Evolutionary conservation across 2,329 filamentous ascomycete genomes (phyloP).

Genomic region (Elsinoe perseae): DNA sequence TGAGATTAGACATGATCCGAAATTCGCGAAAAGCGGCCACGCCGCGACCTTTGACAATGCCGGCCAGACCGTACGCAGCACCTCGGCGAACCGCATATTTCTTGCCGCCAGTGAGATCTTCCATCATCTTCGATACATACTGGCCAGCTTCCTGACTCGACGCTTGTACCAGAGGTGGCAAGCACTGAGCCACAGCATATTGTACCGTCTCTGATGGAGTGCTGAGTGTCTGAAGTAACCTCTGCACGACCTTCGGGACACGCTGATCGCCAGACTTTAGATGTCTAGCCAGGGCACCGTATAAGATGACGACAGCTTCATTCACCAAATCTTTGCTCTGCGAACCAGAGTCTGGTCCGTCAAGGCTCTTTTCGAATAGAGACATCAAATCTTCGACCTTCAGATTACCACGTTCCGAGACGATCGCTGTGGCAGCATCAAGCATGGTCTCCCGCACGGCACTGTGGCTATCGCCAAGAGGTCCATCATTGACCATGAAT

Average conservation of each 20-base stretch:
- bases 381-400: slow-evolving; percentile 87
- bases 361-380: slow-evolving; percentile 81
- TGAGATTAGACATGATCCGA: slow-evolving; percentile 74
- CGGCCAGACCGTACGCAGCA: slow-evolving; percentile 88
- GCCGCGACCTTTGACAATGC: slow-evolving; percentile 81
- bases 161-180: slow-evolving; percentile 81
- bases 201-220: slow-evolving; percentile 96
- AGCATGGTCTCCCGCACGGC: slow-evolving; percentile 84
- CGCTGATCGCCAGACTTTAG: slow-evolving; percentile 76
- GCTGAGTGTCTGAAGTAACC: slow-evolving; percentile 76
- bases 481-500: slow-evolving; percentile 78
- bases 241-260: slow-evolving; percentile 78
- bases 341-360: slow-evolving; percentile 72
- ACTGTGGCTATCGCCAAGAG: slow-evolving; percentile 72
- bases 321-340: slow-evolving; percentile 83
- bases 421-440: slow-evolving; percentile 74
- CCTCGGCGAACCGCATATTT: slow-evolving; percentile 89
- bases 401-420: slow-evolving; percentile 70
- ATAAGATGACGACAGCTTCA: slow-evolving; percentile 95
- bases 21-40: slow-evolving; percentile 74
- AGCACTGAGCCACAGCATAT: slow-evolving; percentile 87
- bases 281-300: slow-evolving; percentile 86
- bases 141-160: slow-evolving; percentile 68
- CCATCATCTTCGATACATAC: slow-evolving; percentile 73
- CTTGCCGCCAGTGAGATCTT: slow-evolving; percentile 76